Evolutionary conservation across 1,284 basidiomycete genomes (phyloP).

Genomic region (Heterobasidion annosum): DNA sequence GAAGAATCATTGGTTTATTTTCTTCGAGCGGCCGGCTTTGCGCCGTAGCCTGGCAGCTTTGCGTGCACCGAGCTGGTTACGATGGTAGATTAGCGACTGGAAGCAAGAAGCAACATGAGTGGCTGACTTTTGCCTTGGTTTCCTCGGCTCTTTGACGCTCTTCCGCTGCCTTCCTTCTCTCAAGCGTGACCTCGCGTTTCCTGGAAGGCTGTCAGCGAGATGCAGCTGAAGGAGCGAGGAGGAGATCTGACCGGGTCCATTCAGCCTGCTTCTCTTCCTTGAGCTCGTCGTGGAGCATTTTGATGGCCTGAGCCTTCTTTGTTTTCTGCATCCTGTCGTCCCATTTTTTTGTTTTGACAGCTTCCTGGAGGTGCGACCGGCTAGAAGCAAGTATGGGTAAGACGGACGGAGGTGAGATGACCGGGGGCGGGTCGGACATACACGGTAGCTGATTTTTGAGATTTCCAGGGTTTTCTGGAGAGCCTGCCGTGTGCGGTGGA

Average conservation of each 20-base stretch:
- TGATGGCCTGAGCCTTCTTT: constrained; percentile 55
- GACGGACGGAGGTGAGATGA: constrained; percentile 1
- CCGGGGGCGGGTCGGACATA: constrained; percentile 21
- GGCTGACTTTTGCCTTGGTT: constrained; percentile 56
- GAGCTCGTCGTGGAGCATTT: constrained; percentile 62
- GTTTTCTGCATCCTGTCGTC: constrained; percentile 61
- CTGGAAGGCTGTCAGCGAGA: constrained; percentile 24
- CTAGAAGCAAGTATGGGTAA: constrained; percentile 25
- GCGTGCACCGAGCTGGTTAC: constrained; percentile 62
- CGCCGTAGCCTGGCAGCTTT: constrained; percentile 65
- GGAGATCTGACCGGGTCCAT: constrained; percentile 38
- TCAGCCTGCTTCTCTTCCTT: constrained; percentile 71
- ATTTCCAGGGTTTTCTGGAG: constrained; percentile 67
- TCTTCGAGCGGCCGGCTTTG: constrained; percentile 66
- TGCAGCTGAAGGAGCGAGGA: neutral
- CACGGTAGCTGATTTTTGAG: constrained; percentile 52
- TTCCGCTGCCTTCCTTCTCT: constrained; percentile 62
- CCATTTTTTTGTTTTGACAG: constrained; percentile 59
- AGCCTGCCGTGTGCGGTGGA: constrained; percentile 50
- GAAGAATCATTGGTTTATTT: constrained; percentile 53
- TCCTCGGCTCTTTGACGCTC: constrained; percentile 65
- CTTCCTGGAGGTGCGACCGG: constrained; percentile 57
- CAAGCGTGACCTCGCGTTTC: constrained; percentile 54
- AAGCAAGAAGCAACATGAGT: neutral
- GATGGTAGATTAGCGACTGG: constrained; percentile 4